Base-by-base conservation (phyloP, 2,329 filamentous ascomycete species). In the Phaeoacremonium minimum region DNA sequence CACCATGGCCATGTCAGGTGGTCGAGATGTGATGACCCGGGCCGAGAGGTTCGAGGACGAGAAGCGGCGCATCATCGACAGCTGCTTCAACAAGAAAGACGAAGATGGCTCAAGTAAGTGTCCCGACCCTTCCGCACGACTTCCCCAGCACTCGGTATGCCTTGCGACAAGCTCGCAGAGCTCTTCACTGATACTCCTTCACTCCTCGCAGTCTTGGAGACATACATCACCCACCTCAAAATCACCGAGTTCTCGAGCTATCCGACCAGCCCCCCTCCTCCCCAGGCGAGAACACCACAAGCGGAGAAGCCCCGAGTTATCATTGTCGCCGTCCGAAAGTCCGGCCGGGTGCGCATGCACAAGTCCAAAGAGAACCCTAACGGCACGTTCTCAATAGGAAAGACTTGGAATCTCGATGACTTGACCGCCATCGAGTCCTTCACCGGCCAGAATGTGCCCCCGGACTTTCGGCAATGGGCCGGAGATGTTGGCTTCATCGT, bases 391-490 rank as follows among this genome's bases (percentile, higher is more conserved):
- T 97, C 91, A 15, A 95, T 98, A 48, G 93, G 93, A 47, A 98
- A 98, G 67, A 95, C 93, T 4, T 98, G 93, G 93, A 86, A 90
- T 57, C 76, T 98, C 48, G 91, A 97, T 61, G 93, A 98, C 56
- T 68, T 98, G 33, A 76, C 77, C 5, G 74, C 77, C 31, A 86
- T 98, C 46, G 85, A 95, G 58, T 93, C 88, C 17, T 97, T 83
- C 55, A 83, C 80, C 6, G 73, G 81, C 30, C 60, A 77, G 15
- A 63, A 69, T 58, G 54, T 76, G 70, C 55, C 70, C 60, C 49
- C 83, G 46, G 57, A 76, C 66, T 47, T 75, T 71, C 60, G 84
- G 74, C 63, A 84, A 55, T 95, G 87, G 86, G 91, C 88, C 15
- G 83, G 85, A 35, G 83, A 83, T 39, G 79, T 80, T 30, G 93